These are phyloP conservation scores for Cnidoscolus chayamansa DNA, from an alignment of 441 rosid genomes.

Conservation along the genomic window DNA sequence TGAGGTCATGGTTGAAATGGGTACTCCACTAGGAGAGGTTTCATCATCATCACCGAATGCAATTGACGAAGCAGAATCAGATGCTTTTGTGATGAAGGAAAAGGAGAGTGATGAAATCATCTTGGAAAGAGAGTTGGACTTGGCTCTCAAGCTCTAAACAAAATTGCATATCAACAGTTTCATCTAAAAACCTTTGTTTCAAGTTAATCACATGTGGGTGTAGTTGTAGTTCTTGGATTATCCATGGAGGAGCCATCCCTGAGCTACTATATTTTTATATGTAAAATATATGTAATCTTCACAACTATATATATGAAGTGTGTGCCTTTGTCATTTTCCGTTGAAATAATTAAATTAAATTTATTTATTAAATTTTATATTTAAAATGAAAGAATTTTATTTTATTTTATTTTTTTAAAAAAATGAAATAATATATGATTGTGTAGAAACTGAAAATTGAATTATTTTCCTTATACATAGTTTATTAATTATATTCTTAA, in stretches of 20 bases:
- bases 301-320: neutral
- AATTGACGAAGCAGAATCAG: neutral
- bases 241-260: neutral
- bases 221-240: neutral
- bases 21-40: neutral
- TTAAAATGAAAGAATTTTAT: too few relatives aligned
- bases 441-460: too few relatives aligned
- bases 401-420: too few relatives aligned
- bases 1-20: slow-evolving; percentile 1
- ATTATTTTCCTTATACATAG: too few relatives aligned
- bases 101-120: neutral
- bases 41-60: too few relatives aligned
- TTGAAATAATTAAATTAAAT: neutral
- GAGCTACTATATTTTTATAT: neutral
- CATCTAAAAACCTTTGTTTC: too few relatives aligned
- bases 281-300: neutral
- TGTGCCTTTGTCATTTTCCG: neutral
- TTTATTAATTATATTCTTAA: too few relatives aligned
- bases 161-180: too few relatives aligned
- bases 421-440: too few relatives aligned
- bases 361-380: neutral
- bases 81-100: neutral
- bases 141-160: slow-evolving; percentile 26
- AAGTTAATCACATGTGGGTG: neutral
- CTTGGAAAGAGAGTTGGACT: slow-evolving; percentile 13